Evolutionary conservation across 371 early-diverging fungal genomes (phyloP).

Genomic region (Mortierella sp.): DNA sequence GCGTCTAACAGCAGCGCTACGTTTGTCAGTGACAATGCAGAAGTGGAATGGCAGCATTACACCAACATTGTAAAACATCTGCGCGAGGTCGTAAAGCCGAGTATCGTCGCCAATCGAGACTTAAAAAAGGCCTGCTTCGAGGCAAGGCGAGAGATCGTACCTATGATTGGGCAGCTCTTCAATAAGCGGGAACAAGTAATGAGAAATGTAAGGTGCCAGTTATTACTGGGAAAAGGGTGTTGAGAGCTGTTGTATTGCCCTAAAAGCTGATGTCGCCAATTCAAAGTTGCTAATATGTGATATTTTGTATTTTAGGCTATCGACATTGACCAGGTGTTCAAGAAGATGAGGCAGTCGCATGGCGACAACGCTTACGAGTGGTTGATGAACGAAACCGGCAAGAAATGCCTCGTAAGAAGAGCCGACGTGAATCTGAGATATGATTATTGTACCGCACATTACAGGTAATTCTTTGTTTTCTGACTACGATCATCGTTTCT

Average conservation of each 20-base stretch:
- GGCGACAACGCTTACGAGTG: slow-evolving; percentile 63
- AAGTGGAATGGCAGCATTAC: slow-evolving; percentile 29
- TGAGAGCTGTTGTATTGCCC: too few species aligned
- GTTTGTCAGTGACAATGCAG: slow-evolving; percentile 24
- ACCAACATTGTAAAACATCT: slow-evolving; percentile 13
- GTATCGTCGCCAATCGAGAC: slow-evolving; percentile 18
- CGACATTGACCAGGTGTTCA: slow-evolving; percentile 55
- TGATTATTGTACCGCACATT: background rate
- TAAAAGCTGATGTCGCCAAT: too few species aligned
- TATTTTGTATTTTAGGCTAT: slow-evolving; percentile 46
- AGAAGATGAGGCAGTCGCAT: slow-evolving; percentile 43
- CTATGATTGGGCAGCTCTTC: slow-evolving; percentile 65
- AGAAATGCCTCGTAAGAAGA: slow-evolving; percentile 66
- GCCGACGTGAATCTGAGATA: background rate
- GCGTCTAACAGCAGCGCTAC: slow-evolving; percentile 12
- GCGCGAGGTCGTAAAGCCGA: slow-evolving; percentile 14
- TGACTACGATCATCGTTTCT: too few species aligned
- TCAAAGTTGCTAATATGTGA: slow-evolving; percentile 6
- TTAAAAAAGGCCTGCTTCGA: slow-evolving; percentile 20
- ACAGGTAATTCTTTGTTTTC: too few species aligned
- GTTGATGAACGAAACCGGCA: slow-evolving; percentile 75
- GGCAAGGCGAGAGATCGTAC: slow-evolving; percentile 49
- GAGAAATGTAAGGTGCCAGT: slow-evolving; percentile 57
- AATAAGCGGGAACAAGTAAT: slow-evolving; percentile 61
- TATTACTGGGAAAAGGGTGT: background rate